Base-by-base conservation (phyloP, 2,329 filamentous ascomycete species). In the Xylariales sp. region DNA sequence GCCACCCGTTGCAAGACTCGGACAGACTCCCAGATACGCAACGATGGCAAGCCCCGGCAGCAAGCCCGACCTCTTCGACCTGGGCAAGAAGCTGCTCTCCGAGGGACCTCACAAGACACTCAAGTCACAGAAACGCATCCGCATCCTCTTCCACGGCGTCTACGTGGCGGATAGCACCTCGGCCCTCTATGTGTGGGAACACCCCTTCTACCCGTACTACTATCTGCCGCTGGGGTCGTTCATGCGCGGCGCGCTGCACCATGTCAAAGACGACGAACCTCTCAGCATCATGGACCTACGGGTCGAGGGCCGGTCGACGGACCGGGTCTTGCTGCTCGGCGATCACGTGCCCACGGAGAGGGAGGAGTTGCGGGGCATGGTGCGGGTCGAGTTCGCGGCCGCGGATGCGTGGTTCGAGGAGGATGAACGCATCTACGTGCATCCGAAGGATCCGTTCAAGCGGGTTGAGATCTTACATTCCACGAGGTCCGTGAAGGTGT, bases 381-480 rank as follows among this genome's bases (percentile, higher is more conserved):
- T 50, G 22, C 48, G 49, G 12, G 47, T 53, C 8, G 48, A 49
- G 42, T 55, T 57, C 43, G 40, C 18, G 33, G 51, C 50, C 11
- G 55, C 35, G 37, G 58, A 61, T 32, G 52, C 53, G 2, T 64
- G 66, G 46, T 73, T 70, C 47, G 78, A 82, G 52, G 80, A 84
- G 59, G 77, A 82, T 38, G 62, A 65, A 1, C 73, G 70, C 1
- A 73, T 84, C 41, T 72, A 71, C 50, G 68, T 77, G 3, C 82
- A 86, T 44, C 80, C 81, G 1, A 84, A 83, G 47, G 80, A 85
- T 40, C 82, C 81, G 0, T 84, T 76, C 61, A 82, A 81, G 49
- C 71, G 82, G 10, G 64, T 86, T 45, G 80, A 84, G 42, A 72
- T 80, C 19, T 57, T 85, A 4, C 64, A 65, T 1, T 82, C 78